Evolutionary conservation across 208 protist species (phyloP), one percentile per base, ranked within the genome.

Genomic region (Acanthamoeba healyi): DNA sequence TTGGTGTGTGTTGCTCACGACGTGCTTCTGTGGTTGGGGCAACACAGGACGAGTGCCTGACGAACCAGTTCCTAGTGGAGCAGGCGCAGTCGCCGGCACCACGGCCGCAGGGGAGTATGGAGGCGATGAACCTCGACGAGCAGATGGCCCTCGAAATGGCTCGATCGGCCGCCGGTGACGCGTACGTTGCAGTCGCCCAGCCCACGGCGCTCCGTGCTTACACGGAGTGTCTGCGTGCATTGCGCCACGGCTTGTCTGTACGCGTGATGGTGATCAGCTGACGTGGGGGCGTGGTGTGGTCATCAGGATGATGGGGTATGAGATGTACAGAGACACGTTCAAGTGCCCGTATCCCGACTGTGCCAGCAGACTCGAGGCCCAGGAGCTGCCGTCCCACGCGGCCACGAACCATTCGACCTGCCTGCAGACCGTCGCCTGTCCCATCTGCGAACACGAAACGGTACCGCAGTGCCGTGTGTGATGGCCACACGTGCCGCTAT

Each of bases 371-470:
- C 36, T 91, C 38, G 84, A 91, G n/a, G 58, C 84, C 54, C 40
- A 91, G 19, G 56, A 91, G 24, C 58, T 91, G 29, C 84, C 84
- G n/a, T 38, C 56, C n/a, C 84, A 91, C 36, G 84, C 84, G 12
- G 38, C 24, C 22, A 91, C 34, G 14, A 29, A 74, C 5, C 84
- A 91, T 29, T n/a, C 58, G 22, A 17, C 84, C 84, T 91, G 84
- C 36, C 9, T 36, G 38, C 84, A 91, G n/a, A 44, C 51, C 2
- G 56, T 91, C n/a, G 22, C 22, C 26, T 91, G 84, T 38, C 84
- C 84, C 54, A 91, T 91, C 38, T 91, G 84, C 84, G 34, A 32
- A 12, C 56, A 38, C 34, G 84, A 91, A 32, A 91, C 84, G 9
- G 84, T 91, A 44, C 9, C 10, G 10, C 17, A 65, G 17, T 54